Evolutionary conservation across 345 rosid genomes (phyloP).

Genomic region (Eucalyptus curtisii): DNA sequence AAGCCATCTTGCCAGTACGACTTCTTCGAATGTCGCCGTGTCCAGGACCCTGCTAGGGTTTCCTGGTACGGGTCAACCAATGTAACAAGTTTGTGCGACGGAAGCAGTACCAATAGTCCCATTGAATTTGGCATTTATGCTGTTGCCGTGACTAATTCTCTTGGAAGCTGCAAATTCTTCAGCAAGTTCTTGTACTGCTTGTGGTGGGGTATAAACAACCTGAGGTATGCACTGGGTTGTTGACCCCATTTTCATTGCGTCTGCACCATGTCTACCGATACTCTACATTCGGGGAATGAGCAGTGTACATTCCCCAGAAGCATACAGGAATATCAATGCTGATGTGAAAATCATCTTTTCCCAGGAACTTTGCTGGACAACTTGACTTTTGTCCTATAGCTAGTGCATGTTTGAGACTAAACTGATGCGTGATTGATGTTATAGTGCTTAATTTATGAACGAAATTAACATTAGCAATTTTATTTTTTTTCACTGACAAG

Average conservation of each 20-base stretch:
- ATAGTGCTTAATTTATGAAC: not conserved
- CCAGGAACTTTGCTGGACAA: not conserved
- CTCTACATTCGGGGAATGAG: not conserved
- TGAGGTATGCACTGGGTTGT: conserved; percentile 4
- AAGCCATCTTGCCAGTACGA: not conserved
- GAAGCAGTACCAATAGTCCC: not conserved
- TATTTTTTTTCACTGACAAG: not conserved
- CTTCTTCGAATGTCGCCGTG: conserved; percentile 6
- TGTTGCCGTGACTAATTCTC: not conserved
- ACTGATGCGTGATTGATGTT: not conserved
- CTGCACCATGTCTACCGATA: not conserved
- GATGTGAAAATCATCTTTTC: not conserved
- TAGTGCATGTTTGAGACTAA: not conserved
- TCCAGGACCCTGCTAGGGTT: not conserved
- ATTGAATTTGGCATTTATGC: not conserved
- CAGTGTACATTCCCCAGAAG: not conserved
- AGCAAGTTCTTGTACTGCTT: conserved; percentile 19
- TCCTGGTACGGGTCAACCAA: not conserved
- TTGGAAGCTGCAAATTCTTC: not conserved
- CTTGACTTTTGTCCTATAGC: not conserved
- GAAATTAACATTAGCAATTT: not conserved
- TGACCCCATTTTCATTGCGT: not conserved
- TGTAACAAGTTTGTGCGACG: not conserved
- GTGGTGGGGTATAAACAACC: conserved; percentile 25
- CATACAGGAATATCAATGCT: not conserved